Base-by-base conservation (phyloP, 1,284 basidiomycete species). In the Trichosporon sp. region DNA sequence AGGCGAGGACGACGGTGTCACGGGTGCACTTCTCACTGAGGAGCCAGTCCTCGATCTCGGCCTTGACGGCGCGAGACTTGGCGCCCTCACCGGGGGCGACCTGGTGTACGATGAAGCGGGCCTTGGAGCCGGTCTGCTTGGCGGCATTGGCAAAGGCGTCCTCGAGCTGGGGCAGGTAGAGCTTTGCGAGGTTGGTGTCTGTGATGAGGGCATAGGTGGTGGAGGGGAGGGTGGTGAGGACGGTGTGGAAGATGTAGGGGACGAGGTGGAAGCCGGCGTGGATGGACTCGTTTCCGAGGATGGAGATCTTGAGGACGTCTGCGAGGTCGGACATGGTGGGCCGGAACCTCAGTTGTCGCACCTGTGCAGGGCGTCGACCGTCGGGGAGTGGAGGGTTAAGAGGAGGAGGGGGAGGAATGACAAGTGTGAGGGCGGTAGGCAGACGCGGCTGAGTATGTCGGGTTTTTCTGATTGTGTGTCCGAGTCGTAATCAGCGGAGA, bases 181-280 rank as follows among this genome's bases (percentile, higher is more conserved):
- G 87, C 2, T 86, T 86, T 0, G 92, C 92, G 77, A 99, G 89
- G 83, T 95, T 89, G 42, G 91, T 90, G 84, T 99, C 96, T 53
- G 95, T 98, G 83, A 99, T 85, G 74, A 99, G 87, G 77, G 95
- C 91, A 84, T 98, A 99, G 68, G 92, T 89, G 9, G 94, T 93
- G 0, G 95, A 91, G 0, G 90, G 87, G 35, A 97, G 87, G 4
- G 88, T 88, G 0, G 86, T 80, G 70, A 92, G 84, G 74, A 97
- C 88, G 15, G 92, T 97, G 64, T 86, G 78, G 73, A 90, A 91
- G 83, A 95, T 92, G 87, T 97, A 92, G 3, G 91, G 88, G 68
- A 91, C 86, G 70, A 98, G 88, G 80, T 94, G 92, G 79, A 95
- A 95, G 51, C 95, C 95, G 78, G 92, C 93, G 80, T 93, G 93